These are phyloP conservation scores for Phytophthora syringae DNA, from an alignment of 352 stramenopile species.

Conservation along the genomic window DNA sequence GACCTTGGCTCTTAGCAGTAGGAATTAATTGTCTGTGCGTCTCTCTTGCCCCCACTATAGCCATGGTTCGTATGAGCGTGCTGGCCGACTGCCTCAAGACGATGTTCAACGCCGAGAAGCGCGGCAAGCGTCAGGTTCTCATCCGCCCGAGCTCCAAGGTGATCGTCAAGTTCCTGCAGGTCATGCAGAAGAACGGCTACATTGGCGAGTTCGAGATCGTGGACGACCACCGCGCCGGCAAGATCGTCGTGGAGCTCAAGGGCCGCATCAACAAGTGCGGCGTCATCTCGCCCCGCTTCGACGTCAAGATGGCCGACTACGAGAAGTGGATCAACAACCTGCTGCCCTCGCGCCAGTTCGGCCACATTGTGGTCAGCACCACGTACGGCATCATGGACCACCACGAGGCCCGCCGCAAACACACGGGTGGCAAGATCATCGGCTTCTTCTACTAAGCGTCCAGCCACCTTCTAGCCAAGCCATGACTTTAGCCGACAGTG, in stretches of 20 bases:
- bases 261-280: constrained; percentile 99
- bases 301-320: constrained; percentile 96
- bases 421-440: constrained; percentile 99
- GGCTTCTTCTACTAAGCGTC: constrained; percentile 99
- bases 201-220: constrained; percentile 99
- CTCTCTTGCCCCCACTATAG: constrained; percentile 35
- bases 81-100: constrained; percentile 99
- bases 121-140: constrained; percentile 99
- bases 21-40: constrained; percentile 54
- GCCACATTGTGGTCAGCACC: constrained; percentile 95
- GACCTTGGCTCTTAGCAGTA: constrained; percentile 65
- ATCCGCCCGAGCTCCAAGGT: constrained; percentile 99
- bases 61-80: constrained; percentile 99
- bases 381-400: constrained; percentile 94
- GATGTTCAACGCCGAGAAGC: constrained; percentile 99
- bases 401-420: constrained; percentile 97
- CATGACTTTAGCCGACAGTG: constrained; percentile 23
- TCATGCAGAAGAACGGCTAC: constrained; percentile 99
- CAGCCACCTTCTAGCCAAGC: constrained; percentile 9
- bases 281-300: constrained; percentile 99
- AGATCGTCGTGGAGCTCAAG: constrained; percentile 99
- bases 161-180: constrained; percentile 99
- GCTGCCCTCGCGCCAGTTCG: constrained; percentile 98
- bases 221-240: constrained; percentile 99
- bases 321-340: constrained; percentile 99